Conservation (phyloP, 495 filamentous ascomycete species). For the Trichoderma reesei region DNA sequence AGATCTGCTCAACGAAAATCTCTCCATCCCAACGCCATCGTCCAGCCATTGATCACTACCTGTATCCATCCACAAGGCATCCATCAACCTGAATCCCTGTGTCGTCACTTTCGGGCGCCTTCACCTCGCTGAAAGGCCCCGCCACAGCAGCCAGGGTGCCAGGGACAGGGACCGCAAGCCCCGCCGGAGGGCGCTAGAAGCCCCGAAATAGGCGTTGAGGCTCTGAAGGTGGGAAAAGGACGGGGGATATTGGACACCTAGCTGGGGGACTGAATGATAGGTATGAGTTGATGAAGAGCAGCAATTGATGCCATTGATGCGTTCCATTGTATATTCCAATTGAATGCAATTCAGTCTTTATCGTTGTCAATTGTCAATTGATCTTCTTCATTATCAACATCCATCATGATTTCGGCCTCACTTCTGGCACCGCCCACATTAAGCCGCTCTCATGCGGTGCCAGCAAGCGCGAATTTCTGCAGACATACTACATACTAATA, state of each 20-base stretch:
- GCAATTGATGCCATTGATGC: too few relatives aligned
- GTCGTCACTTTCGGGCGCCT: constrained; percentile 5
- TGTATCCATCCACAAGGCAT: background rate
- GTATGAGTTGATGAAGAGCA: too few relatives aligned
- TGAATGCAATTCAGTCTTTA: too few relatives aligned
- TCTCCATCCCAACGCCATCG: background rate
- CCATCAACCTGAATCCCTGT: background rate
- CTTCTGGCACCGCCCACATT: constrained; percentile 2
- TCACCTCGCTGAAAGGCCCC: background rate
- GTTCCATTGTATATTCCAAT: too few relatives aligned
- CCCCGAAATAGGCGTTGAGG: background rate
- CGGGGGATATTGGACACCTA: background rate
- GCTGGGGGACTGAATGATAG: too few relatives aligned
- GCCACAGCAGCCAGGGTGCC: background rate
- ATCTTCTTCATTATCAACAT: background rate
- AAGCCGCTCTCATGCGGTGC: background rate
- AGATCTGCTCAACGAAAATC: background rate
- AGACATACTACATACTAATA: background rate
- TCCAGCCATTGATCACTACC: background rate
- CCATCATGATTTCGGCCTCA: background rate
- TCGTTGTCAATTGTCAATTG: too few relatives aligned
- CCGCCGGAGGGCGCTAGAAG: background rate
- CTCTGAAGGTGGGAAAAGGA: background rate
- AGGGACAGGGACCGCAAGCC: background rate
- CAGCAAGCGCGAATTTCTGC: constrained; percentile 1